phyloP scores from a whole-genome alignment of 2,329 filamentous ascomycete species.

The Biscogniauxia sp. region DNA sequence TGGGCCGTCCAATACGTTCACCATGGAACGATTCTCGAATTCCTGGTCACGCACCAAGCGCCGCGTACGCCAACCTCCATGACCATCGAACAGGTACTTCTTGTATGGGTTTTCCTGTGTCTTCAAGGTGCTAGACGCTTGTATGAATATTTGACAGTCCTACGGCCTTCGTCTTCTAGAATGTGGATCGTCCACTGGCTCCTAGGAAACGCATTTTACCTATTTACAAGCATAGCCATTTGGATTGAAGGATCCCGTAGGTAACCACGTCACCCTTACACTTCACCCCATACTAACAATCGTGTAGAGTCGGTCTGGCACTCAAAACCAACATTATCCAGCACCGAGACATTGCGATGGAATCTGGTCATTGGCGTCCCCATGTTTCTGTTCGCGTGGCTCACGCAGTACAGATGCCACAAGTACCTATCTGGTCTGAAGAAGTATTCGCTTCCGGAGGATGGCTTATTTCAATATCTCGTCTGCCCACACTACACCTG shows the following conservation, averaged over 20 bases:
- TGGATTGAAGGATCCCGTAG: constrained; percentile 82
- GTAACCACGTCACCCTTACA: constrained; percentile 24
- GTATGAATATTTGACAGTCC: constrained; percentile 68
- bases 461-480: constrained; percentile 68
- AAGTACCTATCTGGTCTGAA: constrained; percentile 65
- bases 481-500: constrained; percentile 90
- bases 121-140: constrained; percentile 73
- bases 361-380: constrained; percentile 56
- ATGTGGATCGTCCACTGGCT: constrained; percentile 89
- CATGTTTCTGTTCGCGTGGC: constrained; percentile 67
- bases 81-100: constrained; percentile 58
- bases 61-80: constrained; percentile 41
- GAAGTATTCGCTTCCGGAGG: constrained; percentile 79
- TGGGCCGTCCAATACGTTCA: constrained; percentile 67
- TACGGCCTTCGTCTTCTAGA: constrained; percentile 64
- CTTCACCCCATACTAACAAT: constrained; percentile 16
- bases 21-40: constrained; percentile 52
- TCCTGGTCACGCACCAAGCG: constrained; percentile 41
- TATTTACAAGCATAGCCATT: constrained; percentile 67
- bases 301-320: constrained; percentile 34
- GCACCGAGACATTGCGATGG: constrained; percentile 34
- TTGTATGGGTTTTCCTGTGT: constrained; percentile 71
- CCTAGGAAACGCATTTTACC: constrained; percentile 76
- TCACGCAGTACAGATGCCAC: constrained; percentile 74
- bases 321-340: constrained; percentile 17